Evolutionary conservation across 2,329 filamentous ascomycete species (phyloP).

Genomic region (Diaporthe vexans): DNA sequence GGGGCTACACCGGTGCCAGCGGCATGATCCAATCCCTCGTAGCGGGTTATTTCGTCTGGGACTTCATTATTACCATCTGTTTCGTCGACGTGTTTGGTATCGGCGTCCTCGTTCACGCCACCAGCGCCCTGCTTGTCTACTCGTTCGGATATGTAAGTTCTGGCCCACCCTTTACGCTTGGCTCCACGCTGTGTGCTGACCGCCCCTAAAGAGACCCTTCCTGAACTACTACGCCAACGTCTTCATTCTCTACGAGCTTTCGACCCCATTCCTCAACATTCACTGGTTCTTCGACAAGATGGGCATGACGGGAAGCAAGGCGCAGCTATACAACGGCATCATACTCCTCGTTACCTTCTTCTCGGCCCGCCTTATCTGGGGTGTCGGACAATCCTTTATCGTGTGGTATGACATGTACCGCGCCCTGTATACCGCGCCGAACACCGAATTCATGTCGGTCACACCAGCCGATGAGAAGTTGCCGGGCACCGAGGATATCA

Average conservation of each 20-base stretch:
- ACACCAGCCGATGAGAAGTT: constrained; percentile 51
- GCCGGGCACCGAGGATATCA: constrained; percentile 53
- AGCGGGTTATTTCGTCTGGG: constrained; percentile 88
- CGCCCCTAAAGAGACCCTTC: constrained; percentile 76
- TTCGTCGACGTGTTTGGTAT: constrained; percentile 80
- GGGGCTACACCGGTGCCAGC: constrained; percentile 80
- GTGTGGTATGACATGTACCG: constrained; percentile 80
- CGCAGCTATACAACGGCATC: constrained; percentile 84
- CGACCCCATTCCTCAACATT: constrained; percentile 86
- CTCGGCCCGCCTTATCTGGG: constrained; percentile 82
- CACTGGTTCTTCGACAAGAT: constrained; percentile 96
- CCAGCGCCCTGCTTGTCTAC: constrained; percentile 81
- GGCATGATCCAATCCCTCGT: constrained; percentile 84
- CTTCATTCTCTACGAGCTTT: constrained; percentile 91
- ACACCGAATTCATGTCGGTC: constrained; percentile 50
- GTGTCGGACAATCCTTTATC: constrained; percentile 77
- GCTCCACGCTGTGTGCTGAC: constrained; percentile 7
- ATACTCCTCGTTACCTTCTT: constrained; percentile 81
- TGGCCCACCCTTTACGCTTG: not conserved
- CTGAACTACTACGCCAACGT: constrained; percentile 85
- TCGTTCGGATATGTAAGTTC: constrained; percentile 82
- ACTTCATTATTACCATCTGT: constrained; percentile 77
- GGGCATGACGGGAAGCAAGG: constrained; percentile 79
- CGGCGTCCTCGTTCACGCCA: constrained; percentile 83
- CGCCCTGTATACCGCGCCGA: constrained; percentile 63